phyloP scores from a whole-genome alignment of 768 basidiomycete species.

The Tubosaeta sp. region DNA sequence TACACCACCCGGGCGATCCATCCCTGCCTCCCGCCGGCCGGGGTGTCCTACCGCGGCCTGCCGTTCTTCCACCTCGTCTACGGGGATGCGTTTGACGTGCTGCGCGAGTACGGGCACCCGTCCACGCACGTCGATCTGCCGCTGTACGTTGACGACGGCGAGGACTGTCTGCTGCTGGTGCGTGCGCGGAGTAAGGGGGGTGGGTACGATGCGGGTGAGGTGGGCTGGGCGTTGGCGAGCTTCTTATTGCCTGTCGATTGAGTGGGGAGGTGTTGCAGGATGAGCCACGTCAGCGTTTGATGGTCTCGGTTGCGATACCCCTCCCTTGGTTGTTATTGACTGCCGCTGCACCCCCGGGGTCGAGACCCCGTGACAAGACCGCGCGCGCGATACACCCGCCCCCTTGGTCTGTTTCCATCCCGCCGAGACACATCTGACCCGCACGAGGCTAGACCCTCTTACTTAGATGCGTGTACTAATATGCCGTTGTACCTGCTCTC shows the following conservation, averaged over 20 bases:
- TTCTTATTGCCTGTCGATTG: constrained; percentile 62
- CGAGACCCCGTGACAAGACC: too few relatives aligned
- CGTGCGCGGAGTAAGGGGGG: constrained; percentile 38
- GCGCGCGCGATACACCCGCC: too few relatives aligned
- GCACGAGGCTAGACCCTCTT: too few relatives aligned
- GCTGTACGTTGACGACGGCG: constrained; percentile 70
- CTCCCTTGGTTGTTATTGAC: too few relatives aligned
- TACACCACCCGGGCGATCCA: constrained; percentile 70
- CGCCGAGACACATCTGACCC: constrained; percentile 1
- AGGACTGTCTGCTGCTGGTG: constrained; percentile 74
- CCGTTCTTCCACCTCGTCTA: constrained; percentile 72
- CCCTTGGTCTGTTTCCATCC: too few relatives aligned
- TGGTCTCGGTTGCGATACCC: constrained; percentile 15
- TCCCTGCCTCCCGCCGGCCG: constrained; percentile 58
- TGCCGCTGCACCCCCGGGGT: too few relatives aligned
- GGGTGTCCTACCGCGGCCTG: constrained; percentile 64
- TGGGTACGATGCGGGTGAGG: constrained; percentile 35
- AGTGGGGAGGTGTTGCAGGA: neutral
- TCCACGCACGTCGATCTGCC: constrained; percentile 69
- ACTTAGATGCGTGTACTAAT: too few relatives aligned
- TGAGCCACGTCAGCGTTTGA: constrained; percentile 14
- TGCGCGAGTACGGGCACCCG: constrained; percentile 78
- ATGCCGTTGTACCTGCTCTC: too few relatives aligned
- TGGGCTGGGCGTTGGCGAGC: constrained; percentile 82
- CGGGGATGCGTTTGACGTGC: constrained; percentile 60